phyloP scores from a whole-genome alignment of 2,329 filamentous ascomycete species.

The Aureobasidium sp. region DNA sequence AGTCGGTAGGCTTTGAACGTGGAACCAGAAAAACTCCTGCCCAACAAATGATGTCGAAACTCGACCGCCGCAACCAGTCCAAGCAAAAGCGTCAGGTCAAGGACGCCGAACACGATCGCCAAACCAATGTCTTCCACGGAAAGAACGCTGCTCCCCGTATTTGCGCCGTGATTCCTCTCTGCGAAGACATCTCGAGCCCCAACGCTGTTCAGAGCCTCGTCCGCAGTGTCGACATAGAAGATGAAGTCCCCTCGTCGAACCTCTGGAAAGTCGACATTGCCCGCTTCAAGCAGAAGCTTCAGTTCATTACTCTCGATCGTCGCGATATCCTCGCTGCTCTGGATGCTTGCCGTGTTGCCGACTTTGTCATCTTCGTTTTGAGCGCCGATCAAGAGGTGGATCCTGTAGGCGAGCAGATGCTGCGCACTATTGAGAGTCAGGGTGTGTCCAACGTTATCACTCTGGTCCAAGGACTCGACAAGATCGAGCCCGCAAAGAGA shows the following conservation, averaged over 20 bases:
- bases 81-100: conserved; percentile 90
- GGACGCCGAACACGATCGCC: conserved; percentile 82
- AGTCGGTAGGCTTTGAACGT: conserved; percentile 64
- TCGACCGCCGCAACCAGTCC: conserved; percentile 94
- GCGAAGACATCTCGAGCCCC: conserved; percentile 73
- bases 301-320: conserved; percentile 80
- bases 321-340: conserved; percentile 80
- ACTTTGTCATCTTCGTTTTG: conserved; percentile 90
- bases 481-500: conserved; percentile 82
- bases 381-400: conserved; percentile 89
- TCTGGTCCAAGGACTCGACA: conserved; percentile 76
- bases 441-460: conserved; percentile 95
- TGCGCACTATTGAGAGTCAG: conserved; percentile 91
- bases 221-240: conserved; percentile 80
- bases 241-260: conserved; percentile 65
- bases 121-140: conserved; percentile 85
- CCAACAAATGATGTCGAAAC: conserved; percentile 97
- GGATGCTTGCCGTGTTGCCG: conserved; percentile 88
- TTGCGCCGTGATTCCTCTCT: conserved; percentile 89
- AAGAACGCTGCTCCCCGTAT: conserved; percentile 88
- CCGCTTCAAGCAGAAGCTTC: conserved; percentile 94
- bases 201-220: conserved; percentile 77
- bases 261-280: conserved; percentile 74
- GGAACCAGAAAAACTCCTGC: conserved; percentile 87
- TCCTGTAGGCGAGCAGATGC: conserved; percentile 82